Base-by-base conservation (phyloP, 345 rosid genomes). In the Crucihimalaya himalaica region DNA sequence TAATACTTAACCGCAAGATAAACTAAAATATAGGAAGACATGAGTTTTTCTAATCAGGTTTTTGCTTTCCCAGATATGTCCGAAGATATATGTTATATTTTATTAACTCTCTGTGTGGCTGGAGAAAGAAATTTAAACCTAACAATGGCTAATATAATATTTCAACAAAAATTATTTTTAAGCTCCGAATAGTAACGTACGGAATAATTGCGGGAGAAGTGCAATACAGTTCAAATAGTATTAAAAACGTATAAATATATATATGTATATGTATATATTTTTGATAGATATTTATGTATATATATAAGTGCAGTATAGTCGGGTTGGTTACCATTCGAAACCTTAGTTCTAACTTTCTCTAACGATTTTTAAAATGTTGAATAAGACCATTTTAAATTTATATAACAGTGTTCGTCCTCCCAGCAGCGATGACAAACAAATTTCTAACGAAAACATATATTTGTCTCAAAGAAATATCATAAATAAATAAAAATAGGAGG, bases 1-100 rank as follows among this genome's bases (percentile, higher is more conserved):
- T 43, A 67, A 37, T 51, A 29, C 62, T 62, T 62, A 74, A 15
- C 34, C 12, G 4, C 19, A 67, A 58, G 73, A 67, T 67, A 67
- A 74, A 16, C 28, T 66, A 66, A 48, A 58, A 48, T 66, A 64
- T 56, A 18, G 20, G 45, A 58, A 28, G 55, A 25, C 21, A 34
- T 51, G 39, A 23, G n/a, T 72, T 62, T 57, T 21, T 72, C 14
- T 51, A 40, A 39, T 39, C 18, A 58, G 19, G 53, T 74, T 66
- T 66, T 35, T 47, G 39, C 46, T 65, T 72, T 46, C 51, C 52
- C 34, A 19, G 19, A 65, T 18, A 18, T 48, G 16, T 35, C 25
- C 42, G 2, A 32, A 63, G 34, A 32, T 29, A 29, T 12, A 51
- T 19, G 50, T 50, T 8, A 18, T 18, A 28, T 11, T 27, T 13